Conservation (phyloP, 768 basidiomycete genomes). For the Russula vinacea region DNA sequence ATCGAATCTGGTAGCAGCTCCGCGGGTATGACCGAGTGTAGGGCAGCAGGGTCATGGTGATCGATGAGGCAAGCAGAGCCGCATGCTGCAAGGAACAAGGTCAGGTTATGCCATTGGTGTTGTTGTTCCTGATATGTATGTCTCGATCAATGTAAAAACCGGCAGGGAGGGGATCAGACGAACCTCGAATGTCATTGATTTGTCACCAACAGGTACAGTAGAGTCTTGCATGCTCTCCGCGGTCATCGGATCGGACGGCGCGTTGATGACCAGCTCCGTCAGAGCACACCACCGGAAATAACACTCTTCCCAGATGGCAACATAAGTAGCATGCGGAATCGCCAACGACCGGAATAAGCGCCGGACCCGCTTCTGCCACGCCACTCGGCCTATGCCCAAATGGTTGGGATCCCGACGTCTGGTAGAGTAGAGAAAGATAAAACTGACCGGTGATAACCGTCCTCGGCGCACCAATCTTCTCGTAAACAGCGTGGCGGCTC, state of each 20-base stretch:
- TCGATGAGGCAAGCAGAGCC: conserved; percentile 63
- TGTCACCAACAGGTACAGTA: conserved; percentile 39
- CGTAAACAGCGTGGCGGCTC: conserved; percentile 70
- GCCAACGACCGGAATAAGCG: conserved; percentile 64
- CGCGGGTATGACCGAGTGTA: conserved; percentile 53
- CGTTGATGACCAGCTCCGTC: conserved; percentile 53
- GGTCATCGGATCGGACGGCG: conserved; percentile 33
- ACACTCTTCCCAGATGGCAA: conserved; percentile 81
- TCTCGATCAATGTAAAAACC: conserved; percentile 22
- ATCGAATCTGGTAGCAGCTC: conserved; percentile 67
- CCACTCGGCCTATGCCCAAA: conserved; percentile 56
- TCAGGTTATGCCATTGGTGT: conserved; percentile 82
- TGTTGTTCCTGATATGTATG: conserved; percentile 59
- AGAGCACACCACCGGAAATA: conserved; percentile 71
- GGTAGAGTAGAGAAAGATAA: not conserved
- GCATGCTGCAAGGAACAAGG: conserved; percentile 72
- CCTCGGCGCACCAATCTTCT: conserved; percentile 74
- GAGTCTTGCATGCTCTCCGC: conserved; percentile 34
- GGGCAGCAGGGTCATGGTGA: conserved; percentile 46
- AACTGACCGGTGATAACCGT: conserved; percentile 61
- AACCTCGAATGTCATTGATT: conserved; percentile 42
- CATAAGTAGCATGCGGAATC: conserved; percentile 60
- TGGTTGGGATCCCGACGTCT: not conserved
- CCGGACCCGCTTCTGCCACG: conserved; percentile 76
- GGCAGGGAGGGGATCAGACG: not conserved